phyloP scores from a whole-genome alignment of 148 eudicot genomes.

The Bassia scoparia region DNA sequence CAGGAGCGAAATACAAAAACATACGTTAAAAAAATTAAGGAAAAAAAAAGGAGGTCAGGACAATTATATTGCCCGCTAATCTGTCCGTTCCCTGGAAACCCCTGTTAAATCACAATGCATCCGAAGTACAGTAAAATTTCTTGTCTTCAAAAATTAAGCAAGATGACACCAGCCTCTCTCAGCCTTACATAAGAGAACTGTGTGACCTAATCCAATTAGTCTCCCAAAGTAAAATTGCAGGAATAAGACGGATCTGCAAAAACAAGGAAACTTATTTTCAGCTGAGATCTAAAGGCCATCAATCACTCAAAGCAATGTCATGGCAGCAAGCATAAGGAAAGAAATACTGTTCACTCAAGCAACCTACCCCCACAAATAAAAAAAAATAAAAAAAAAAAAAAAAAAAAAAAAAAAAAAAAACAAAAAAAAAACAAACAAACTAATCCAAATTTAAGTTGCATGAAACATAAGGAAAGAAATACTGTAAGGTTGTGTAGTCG shows the following conservation, averaged over 20 bases:
- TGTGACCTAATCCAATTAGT: conserved; percentile 17
- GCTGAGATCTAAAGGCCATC: neutral
- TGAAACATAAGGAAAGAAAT: neutral
- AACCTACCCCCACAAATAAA: too few relatives aligned
- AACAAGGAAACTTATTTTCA: neutral
- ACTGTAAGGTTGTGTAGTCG: neutral
- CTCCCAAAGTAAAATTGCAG: conserved; percentile 3
- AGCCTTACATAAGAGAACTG: conserved; percentile 17
- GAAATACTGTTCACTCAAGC: neutral
- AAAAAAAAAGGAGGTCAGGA: conserved; percentile 10
- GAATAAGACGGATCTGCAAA: conserved; percentile 26
- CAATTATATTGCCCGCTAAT: conserved; percentile 15
- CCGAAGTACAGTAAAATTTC: conserved; percentile 19
- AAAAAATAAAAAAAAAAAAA: too few relatives aligned
- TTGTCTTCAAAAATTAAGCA: conserved; percentile 15
- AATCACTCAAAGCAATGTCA: neutral
- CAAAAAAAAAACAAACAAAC: too few relatives aligned
- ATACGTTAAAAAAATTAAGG: neutral
- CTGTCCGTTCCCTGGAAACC: conserved; percentile 13
- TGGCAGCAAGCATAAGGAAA: neutral
- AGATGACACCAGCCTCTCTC: conserved; percentile 13
- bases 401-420: too few relatives aligned
- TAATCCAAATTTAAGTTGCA: too few relatives aligned
- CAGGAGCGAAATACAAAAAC: conserved; percentile 9
- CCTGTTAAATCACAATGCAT: conserved; percentile 27